Conservation (phyloP, 805 yeast species). For the Komagataella pastoris region DNA sequence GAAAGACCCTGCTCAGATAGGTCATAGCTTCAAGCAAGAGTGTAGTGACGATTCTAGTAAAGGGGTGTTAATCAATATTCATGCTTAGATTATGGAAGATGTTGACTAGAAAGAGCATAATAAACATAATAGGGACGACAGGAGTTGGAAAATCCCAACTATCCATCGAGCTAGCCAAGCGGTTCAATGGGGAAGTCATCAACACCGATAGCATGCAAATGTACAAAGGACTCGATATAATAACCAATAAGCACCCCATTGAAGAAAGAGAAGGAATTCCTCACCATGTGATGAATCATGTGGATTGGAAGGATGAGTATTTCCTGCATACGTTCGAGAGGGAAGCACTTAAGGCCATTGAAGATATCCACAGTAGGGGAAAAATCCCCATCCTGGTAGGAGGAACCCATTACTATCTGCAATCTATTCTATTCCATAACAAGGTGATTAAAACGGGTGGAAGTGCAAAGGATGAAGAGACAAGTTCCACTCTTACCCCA, state of each 20-base stretch:
- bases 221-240: slow-evolving; percentile 56
- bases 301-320: slow-evolving; percentile 71
- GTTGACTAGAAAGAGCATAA: slow-evolving; percentile 5
- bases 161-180: slow-evolving; percentile 57
- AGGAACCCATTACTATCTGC: slow-evolving; percentile 91
- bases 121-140: slow-evolving; percentile 59
- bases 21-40: not conserved
- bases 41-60: not conserved
- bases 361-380: slow-evolving; percentile 49
- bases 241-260: slow-evolving; percentile 88
- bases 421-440: slow-evolving; percentile 59
- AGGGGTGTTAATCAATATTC: not conserved
- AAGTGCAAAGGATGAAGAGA: slow-evolving; percentile 1
- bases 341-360: slow-evolving; percentile 55
- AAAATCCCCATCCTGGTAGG: slow-evolving; percentile 86
- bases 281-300: slow-evolving; percentile 84
- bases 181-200: slow-evolving; percentile 74
- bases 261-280: slow-evolving; percentile 59
- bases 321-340: slow-evolving; percentile 63
- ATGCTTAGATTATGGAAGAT: not conserved
- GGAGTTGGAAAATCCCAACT: slow-evolving; percentile 89
- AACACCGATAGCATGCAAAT: slow-evolving; percentile 98
- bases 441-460: slow-evolving; percentile 1
- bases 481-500: slow-evolving; percentile 7
- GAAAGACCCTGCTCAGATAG: not conserved